Evolutionary conservation across 2,329 filamentous ascomycete species (phyloP), one percentile per base, ranked within the genome.

Genomic region (Hawksworthiomyces lignivorus): DNA sequence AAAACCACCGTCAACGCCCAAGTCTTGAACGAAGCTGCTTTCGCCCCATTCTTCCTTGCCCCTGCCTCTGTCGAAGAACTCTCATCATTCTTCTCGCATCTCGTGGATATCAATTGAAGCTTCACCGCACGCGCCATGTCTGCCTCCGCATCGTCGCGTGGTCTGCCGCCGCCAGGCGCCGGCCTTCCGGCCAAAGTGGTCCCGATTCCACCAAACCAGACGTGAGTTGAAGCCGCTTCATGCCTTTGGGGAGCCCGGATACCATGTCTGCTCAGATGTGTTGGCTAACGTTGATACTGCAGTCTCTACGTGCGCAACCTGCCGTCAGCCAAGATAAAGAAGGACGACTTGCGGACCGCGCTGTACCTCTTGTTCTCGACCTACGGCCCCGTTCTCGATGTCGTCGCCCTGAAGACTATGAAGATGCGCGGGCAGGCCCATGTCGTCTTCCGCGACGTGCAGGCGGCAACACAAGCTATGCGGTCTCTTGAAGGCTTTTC

Each of bases 351-450:
- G 31, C 82, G 88, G 55, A 83, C 87, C 34, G 83, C 84, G 5
- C 74, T 98, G 22, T 98, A 98, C 67, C 85, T 88, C 62, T 75
- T 97, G 11, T 97, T 97, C 62, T 87, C 88, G 10, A 94, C 88
- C 12, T 94, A 95, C 59, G 92, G 92, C 30, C 80, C 87, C 1
- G 84, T 98, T 14, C 77, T 98, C 45, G 92, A 98, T 59, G 78
- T 98, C 17, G 84, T 96, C 36, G 86, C 87, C 22, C 71, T 96
- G 53, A 94, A 88, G 67, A 94, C 87, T 1, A 73, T 73, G 61
- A 87, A 87, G 66, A 96, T 97, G 89, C 83, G 92, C 37, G 92
- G 92, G 4, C 92, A 98, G 64, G 92, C 92, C 48, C 92, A 97
- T 57, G 70, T 98, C 47, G 84, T 92, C 12, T 97, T 88, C 61